Conservation (phyloP, 768 basidiomycete species). For the Sarcomyxa edulis region DNA sequence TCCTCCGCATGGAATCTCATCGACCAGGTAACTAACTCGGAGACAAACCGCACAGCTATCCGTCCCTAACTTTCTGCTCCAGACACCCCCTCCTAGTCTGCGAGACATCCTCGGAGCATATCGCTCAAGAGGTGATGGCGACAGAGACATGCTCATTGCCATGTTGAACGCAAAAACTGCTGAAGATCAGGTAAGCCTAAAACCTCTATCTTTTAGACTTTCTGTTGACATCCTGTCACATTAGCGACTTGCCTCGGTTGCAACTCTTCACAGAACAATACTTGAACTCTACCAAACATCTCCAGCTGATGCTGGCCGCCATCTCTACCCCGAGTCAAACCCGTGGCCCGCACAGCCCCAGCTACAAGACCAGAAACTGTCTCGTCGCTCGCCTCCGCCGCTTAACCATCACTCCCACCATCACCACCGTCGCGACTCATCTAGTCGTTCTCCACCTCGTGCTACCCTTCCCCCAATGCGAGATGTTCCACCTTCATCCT, state of each 20-base stretch:
- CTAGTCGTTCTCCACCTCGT: constrained; percentile 37
- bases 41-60: constrained; percentile 14
- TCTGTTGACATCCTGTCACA: constrained; percentile 6
- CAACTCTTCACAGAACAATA: constrained; percentile 65
- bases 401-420: constrained; percentile 29
- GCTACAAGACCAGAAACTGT: constrained; percentile 25
- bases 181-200: constrained; percentile 86
- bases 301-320: constrained; percentile 12
- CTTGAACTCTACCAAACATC: constrained; percentile 52
- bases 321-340: constrained; percentile 14
- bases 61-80: constrained; percentile 11
- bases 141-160: constrained; percentile 85
- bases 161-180: constrained; percentile 91
- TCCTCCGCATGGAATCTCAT: constrained; percentile 33
- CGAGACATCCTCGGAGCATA: constrained; percentile 87
- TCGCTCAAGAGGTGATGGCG: constrained; percentile 80
- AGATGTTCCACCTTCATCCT: constrained; percentile 28
- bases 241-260: constrained; percentile 68
- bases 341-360: constrained; percentile 14
- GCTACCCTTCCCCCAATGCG: constrained; percentile 23
- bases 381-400: constrained; percentile 35
- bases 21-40: constrained; percentile 31
- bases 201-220: constrained; percentile 6
- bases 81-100: constrained; percentile 77
- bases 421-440: constrained; percentile 23